A percentile compares a stretch with the other conserved stretches of the same genome.
phyloP scores from a whole-genome alignment of 2,329 filamentous ascomycete species.

The Trichoderma arundinaceum region DNA sequence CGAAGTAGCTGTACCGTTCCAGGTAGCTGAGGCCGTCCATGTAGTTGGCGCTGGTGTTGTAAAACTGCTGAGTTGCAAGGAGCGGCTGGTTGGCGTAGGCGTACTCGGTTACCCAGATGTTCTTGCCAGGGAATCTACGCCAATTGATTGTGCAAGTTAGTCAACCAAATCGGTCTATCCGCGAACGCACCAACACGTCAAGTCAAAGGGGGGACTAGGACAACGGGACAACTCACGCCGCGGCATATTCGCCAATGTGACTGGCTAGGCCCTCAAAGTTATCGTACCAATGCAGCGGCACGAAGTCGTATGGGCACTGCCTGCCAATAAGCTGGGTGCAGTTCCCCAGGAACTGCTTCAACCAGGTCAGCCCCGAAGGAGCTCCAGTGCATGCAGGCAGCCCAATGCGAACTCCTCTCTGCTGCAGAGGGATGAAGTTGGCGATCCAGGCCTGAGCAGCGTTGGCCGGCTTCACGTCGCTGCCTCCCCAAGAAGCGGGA shows the following conservation, averaged over 20 bases:
- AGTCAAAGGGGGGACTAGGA: no score
- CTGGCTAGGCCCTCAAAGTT: conserved; percentile 71
- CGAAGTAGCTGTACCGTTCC: conserved; percentile 77
- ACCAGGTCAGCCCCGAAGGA: conserved; percentile 66
- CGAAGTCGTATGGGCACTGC: conserved; percentile 65
- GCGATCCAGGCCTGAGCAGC: conserved; percentile 73
- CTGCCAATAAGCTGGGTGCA: conserved; percentile 52
- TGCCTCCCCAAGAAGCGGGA: conserved; percentile 61
- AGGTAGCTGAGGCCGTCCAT: conserved; percentile 65
- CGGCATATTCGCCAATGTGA: conserved; percentile 60
- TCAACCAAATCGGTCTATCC: not conserved
- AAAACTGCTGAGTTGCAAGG: conserved; percentile 66
- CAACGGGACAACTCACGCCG: conserved; percentile 1
- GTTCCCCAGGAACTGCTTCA: conserved; percentile 66
- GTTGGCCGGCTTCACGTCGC: conserved; percentile 60
- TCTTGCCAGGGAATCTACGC: conserved; percentile 62
- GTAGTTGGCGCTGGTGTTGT: conserved; percentile 68
- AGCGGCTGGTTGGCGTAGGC: conserved; percentile 65
- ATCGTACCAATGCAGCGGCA: conserved; percentile 72
- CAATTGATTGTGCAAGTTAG: not conserved
- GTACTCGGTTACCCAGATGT: conserved; percentile 82
- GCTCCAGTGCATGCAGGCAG: conserved; percentile 71
- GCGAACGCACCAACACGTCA: no score
- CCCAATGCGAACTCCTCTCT: conserved; percentile 69
- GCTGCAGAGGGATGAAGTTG: conserved; percentile 71